Evolutionary conservation across 768 basidiomycete species (phyloP).

Genomic region (Russula olivacea): DNA sequence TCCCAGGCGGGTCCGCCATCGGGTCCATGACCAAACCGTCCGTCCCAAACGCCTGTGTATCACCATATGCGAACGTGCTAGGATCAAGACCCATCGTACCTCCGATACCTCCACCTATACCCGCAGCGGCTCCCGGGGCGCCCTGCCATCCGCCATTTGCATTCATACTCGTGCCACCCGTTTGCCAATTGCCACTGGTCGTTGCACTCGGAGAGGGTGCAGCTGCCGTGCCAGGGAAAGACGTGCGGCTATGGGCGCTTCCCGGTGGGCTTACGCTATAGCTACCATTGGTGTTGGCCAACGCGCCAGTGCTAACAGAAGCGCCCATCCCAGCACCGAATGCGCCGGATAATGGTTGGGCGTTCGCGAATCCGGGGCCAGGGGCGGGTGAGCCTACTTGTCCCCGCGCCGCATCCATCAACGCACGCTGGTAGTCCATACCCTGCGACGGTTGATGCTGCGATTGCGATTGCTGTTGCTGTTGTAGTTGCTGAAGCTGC

Average conservation of each 20-base stretch:
- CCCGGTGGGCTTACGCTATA: conserved; percentile 24
- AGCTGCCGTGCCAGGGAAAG: conserved; percentile 17
- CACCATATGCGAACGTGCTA: conserved; percentile 12
- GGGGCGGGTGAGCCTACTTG: conserved; percentile 9
- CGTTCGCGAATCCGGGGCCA: conserved; percentile 18
- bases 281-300: conserved; percentile 20
- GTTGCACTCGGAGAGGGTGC: conserved; percentile 20
- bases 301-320: neutral
- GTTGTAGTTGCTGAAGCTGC: conserved; percentile 29
- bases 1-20: conserved; percentile 20
- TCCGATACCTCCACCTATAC: conserved; percentile 18
- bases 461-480: conserved; percentile 26
- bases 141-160: conserved; percentile 13
- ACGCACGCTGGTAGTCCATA: conserved; percentile 22
- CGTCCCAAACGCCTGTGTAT: conserved; percentile 12
- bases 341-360: conserved; percentile 16
- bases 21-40: conserved; percentile 19
- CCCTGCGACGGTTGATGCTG: conserved; percentile 29
- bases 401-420: conserved; percentile 9
- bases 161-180: conserved; percentile 3
- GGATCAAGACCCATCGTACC: conserved; percentile 14
- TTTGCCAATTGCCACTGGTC: conserved; percentile 16
- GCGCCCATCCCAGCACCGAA: conserved; percentile 17
- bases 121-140: neutral
- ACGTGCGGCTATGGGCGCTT: conserved; percentile 23